Conservation (phyloP, 2,329 filamentous ascomycete genomes). For the Colletotrichum sublineola region DNA sequence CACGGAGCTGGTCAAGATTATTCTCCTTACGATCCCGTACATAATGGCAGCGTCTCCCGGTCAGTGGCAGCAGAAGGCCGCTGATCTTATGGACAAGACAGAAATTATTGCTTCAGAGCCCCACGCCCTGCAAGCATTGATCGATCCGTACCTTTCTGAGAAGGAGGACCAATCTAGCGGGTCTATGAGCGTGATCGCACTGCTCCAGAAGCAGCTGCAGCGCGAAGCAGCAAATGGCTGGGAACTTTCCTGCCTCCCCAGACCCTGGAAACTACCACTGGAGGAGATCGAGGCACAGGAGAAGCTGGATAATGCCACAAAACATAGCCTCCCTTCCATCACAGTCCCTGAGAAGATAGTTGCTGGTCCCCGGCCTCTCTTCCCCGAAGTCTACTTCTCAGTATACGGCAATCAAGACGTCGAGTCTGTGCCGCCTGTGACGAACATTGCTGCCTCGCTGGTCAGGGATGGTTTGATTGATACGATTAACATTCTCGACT, state of each 20-base stretch:
- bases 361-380: slow-evolving; percentile 80
- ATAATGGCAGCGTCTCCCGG: slow-evolving; percentile 80
- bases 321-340: slow-evolving; percentile 84
- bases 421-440: slow-evolving; percentile 85
- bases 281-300: slow-evolving; percentile 72
- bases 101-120: slow-evolving; percentile 93
- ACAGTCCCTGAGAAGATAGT: slow-evolving; percentile 81
- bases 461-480: slow-evolving; percentile 89
- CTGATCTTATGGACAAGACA: slow-evolving; percentile 89
- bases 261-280: slow-evolving; percentile 74
- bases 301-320: slow-evolving; percentile 72
- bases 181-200: slow-evolving; percentile 77
- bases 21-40: slow-evolving; percentile 94
- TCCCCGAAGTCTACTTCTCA: slow-evolving; percentile 94
- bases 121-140: slow-evolving; percentile 85
- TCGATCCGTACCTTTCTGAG: slow-evolving; percentile 84
- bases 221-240: slow-evolving; percentile 80
- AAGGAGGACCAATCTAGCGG: slow-evolving; percentile 73
- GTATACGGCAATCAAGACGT: slow-evolving; percentile 90
- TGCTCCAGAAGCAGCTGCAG: slow-evolving; percentile 90
- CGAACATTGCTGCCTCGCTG: slow-evolving; percentile 83
- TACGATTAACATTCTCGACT: slow-evolving; percentile 93
- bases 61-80: slow-evolving; percentile 79
- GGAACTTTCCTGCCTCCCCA: slow-evolving; percentile 78
- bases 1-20: slow-evolving; percentile 95